Base-by-base conservation (phyloP, 1,284 basidiomycete species). In the Porodaedalea pini region DNA sequence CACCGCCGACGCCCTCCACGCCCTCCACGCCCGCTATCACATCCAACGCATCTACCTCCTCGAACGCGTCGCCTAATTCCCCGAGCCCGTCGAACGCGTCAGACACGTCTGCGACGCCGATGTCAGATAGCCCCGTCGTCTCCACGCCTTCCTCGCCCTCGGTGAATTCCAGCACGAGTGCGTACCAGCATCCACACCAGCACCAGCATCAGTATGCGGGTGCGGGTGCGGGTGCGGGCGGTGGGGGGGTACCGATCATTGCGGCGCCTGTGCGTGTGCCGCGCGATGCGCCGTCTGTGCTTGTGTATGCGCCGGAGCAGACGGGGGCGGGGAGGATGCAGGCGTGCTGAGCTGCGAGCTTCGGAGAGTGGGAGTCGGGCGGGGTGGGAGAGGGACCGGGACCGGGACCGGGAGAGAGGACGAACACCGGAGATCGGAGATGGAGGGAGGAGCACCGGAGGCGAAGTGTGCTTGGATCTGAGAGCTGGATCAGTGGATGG, bases 141-240 rank as follows among this genome's bases (percentile, higher is more conserved):
- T 15, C 34, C 7, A 15, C 15, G 15, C 34, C 7, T 15, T 7
- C 34, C 7, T 19, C 7, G 41, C 21, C 40, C 5, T 13, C 17
- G 34, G 10, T n/a, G 34, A 36, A 36, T 36, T 10, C 34, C n/a
- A 36, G 2, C 19, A 19, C 45, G 4, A n/a, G 19, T 48, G 23
- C 45, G 8, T n/a, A 6, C 10, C 7, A 3, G 29, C 41, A 44
- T 6, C 41, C 8, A 19, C 41, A 44, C 8, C 17, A 44, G 7
- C 41, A 44, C 7, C 41, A 44, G 41, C 45, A 48, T 19, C 45
- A 48, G 45, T 11, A 48, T n/a, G n/a, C n/a, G n/a, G n/a, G n/a
- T n/a, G n/a, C 7, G 31, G n/a, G 7, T 36, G 15, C 31, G 21
- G 13, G 41, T 23, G 41, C 27, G 19, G 44, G 41, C 5, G 15